Base-by-base conservation (phyloP, 1,139 yeast genomes). In the Wickerhamomyces sp. region DNA sequence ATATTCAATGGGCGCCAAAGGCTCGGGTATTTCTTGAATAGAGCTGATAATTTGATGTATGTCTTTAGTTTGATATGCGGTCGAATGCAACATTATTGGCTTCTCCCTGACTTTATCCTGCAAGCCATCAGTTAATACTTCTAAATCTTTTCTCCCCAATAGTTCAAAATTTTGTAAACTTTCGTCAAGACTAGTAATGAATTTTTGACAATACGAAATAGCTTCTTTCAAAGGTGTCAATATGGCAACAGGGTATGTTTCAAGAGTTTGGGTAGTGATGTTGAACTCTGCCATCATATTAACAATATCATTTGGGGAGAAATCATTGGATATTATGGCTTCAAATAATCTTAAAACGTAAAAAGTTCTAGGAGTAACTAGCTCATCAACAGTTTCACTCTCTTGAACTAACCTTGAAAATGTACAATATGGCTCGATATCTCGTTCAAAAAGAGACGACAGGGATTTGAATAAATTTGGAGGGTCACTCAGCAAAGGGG, bases 201-300 rank as follows among this genome's bases (percentile, higher is more conserved):
- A 63, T 35, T 74, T 75, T 52, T 81, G 88, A 45, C 86, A 75
- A 27, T 60, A 63, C 52, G 73, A 68, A 22, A 83, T 61, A 1
- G 79, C 74, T 45, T 79, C 83, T 45, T 76, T 76, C 37, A 88
- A 61, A 0, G 94, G 89, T 4, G 83, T 62, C 22, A 73, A 62
- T 2, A 88, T 67, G 0, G 95, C 95, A 4, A 79, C 64, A 0
- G 96, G 96, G 49, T 72, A 83, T 0, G 88, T 76, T 35, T 85
- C 87, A 19, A 88, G 59, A 37, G 74, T 80, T 4, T 66, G 59
- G 20, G 65, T 59, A 3, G 74, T 66, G 12, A 86, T 67, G 2
- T 72, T 73, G 44, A 71, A 70, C 35, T 76, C 80, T 19, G 73
- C 71, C 74, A 85, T 72, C 51, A 77, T 61, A 39, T 74, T 78